Percentiles rank a stretch among this genome's conserved stretches.
phyloP scores from a whole-genome alignment of 345 rosid species.

The Garcia nutans region DNA sequence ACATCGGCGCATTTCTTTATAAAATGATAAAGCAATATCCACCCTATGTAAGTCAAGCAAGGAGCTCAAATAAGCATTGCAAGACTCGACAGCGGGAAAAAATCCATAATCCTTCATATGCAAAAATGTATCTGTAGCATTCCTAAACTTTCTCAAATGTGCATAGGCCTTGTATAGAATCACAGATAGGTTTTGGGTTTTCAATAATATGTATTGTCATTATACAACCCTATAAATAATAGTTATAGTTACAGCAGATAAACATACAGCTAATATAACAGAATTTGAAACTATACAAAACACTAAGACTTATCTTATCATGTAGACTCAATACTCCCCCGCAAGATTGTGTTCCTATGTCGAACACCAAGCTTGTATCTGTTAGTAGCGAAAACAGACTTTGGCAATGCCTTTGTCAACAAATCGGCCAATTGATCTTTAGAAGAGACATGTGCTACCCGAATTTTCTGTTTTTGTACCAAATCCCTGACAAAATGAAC shows the following conservation, averaged over 20 bases:
- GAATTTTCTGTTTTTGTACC: not conserved
- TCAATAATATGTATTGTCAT: too few relatives aligned
- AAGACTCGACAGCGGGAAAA: conserved; percentile 65
- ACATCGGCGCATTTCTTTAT: conserved; percentile 58
- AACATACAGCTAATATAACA: too few relatives aligned
- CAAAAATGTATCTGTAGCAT: conserved; percentile 54
- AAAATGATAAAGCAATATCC: conserved; percentile 63
- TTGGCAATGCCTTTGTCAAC: not conserved
- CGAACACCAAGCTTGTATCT: not conserved
- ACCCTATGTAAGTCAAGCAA: conserved; percentile 50
- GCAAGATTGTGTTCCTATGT: not conserved
- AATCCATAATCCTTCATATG: conserved; percentile 72
- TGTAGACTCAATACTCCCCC: not conserved
- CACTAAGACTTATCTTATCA: not conserved
- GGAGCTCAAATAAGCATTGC: conserved; percentile 79
- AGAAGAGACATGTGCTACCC: not conserved
- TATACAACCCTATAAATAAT: too few relatives aligned
- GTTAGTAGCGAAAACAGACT: rapidly evolving
- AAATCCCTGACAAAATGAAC: not conserved
- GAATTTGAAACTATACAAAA: too few relatives aligned
- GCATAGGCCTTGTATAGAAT: conserved; percentile 41
- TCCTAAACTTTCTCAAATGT: conserved; percentile 66
- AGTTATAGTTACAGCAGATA: too few relatives aligned
- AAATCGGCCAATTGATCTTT: not conserved
- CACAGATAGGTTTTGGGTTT: too few relatives aligned